A percentile compares a stretch with the other conserved stretches of the same genome.
Conservation (phyloP, 768 basidiomycete genomes). For the Suillus spraguei region DNA sequence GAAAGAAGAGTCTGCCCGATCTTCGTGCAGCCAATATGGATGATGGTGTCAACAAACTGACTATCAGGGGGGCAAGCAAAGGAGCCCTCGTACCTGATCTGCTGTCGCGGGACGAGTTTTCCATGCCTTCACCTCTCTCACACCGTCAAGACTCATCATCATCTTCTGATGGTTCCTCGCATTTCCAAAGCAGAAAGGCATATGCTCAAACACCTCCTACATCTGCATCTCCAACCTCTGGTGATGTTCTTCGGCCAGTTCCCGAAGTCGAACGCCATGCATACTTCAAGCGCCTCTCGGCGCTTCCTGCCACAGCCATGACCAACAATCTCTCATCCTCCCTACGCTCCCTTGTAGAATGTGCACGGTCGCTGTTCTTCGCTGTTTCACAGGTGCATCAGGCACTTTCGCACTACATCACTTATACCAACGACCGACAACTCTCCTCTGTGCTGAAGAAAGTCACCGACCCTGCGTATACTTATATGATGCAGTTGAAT, state of each 20-base stretch:
- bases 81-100: constrained; percentile 6
- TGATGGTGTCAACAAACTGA: constrained; percentile 28
- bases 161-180: constrained; percentile 32
- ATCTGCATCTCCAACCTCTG: constrained; percentile 42
- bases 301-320: constrained; percentile 61
- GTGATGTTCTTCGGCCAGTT: constrained; percentile 39
- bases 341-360: constrained; percentile 75
- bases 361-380: constrained; percentile 91
- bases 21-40: constrained; percentile 57
- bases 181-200: constrained; percentile 25
- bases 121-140: constrained; percentile 42
- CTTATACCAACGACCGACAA: constrained; percentile 81
- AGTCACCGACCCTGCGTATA: constrained; percentile 83
- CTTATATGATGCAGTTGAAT: constrained; percentile 82
- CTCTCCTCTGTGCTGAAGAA: constrained; percentile 79
- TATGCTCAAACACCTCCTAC: constrained; percentile 34
- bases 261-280: constrained; percentile 82
- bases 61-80: constrained; percentile 25
- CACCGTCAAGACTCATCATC: constrained; percentile 52
- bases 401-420: constrained; percentile 83
- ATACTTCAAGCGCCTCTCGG: constrained; percentile 92
- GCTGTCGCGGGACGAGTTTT: constrained; percentile 31
- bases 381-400: constrained; percentile 91
- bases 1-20: constrained; percentile 89
- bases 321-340: constrained; percentile 70